Percentiles rank a stretch among this genome's conserved stretches.
Evolutionary conservation across 2,329 filamentous ascomycete species (phyloP).

Genomic region (Beauveria australis): DNA sequence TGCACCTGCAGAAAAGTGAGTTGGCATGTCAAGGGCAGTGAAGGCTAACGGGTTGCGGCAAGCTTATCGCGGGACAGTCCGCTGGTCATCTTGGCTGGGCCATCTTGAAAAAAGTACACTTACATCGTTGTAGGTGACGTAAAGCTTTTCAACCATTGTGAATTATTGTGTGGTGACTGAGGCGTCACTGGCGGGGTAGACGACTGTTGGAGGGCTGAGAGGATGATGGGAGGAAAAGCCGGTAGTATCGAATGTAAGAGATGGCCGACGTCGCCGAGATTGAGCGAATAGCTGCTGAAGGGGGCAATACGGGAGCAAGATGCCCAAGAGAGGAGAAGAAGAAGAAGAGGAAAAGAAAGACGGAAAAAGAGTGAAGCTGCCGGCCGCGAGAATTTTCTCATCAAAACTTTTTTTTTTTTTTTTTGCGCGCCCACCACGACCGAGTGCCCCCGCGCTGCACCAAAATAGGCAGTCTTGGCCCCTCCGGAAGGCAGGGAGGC

Average conservation of each 20-base stretch:
- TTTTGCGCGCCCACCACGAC: background rate
- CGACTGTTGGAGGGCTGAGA: background rate
- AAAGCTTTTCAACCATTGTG: conserved; percentile 77
- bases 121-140: conserved; percentile 89
- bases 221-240: background rate
- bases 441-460: conserved; percentile 7
- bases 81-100: background rate
- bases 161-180: conserved; percentile 13
- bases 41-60: background rate
- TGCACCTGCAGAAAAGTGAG: conserved; percentile 59
- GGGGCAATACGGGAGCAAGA: conserved; percentile 3
- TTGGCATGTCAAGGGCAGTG: background rate
- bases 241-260: background rate
- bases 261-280: background rate
- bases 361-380: background rate
- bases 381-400: conserved; percentile 8
- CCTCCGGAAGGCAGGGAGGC: background rate
- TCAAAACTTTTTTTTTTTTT: conserved; percentile 10
- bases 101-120: conserved; percentile 22
- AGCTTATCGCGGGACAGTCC: background rate
- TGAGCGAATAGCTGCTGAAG: background rate
- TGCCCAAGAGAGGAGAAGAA: conserved; percentile 17
- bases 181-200: conserved; percentile 11
- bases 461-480: conserved; percentile 3
- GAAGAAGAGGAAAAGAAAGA: conserved; percentile 2